These are phyloP conservation scores for Pichia heedii DNA, from an alignment of 805 yeast genomes.

Conservation along the genomic window DNA sequence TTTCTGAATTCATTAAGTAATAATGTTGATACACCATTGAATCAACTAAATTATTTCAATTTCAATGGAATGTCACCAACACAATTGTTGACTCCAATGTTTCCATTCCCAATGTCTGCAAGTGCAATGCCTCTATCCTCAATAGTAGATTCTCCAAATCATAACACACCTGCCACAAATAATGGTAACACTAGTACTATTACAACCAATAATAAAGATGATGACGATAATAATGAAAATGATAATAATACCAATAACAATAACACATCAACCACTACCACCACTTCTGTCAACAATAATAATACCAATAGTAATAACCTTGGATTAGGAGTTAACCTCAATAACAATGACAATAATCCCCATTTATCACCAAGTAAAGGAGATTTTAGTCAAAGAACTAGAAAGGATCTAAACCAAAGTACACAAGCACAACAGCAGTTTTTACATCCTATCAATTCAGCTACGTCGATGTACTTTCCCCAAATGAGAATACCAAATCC, in stretches of 20 bases:
- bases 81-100: conserved; percentile 11
- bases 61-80: conserved; percentile 28
- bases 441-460: conserved; percentile 12
- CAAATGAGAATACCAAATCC: conserved; percentile 2
- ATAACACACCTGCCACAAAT: no score
- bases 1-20: background rate
- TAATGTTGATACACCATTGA: conserved; percentile 5
- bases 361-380: no score
- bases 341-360: no score
- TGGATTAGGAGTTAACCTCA: background rate
- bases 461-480: conserved; percentile 11
- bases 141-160: background rate
- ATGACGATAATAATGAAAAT: background rate
- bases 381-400: background rate
- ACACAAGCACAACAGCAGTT: conserved; percentile 22
- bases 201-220: background rate
- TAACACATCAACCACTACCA: no score
- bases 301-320: conserved; percentile 1
- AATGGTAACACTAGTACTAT: no score
- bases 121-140: background rate
- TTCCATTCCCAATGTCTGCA: conserved; percentile 6
- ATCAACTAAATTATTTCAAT: conserved; percentile 20
- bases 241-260: background rate
- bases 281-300: background rate
- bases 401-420: conserved; percentile 1